Evolutionary conservation across 352 stramenopile genomes (phyloP).

Genomic region (Halophytophthora batemanensis): DNA sequence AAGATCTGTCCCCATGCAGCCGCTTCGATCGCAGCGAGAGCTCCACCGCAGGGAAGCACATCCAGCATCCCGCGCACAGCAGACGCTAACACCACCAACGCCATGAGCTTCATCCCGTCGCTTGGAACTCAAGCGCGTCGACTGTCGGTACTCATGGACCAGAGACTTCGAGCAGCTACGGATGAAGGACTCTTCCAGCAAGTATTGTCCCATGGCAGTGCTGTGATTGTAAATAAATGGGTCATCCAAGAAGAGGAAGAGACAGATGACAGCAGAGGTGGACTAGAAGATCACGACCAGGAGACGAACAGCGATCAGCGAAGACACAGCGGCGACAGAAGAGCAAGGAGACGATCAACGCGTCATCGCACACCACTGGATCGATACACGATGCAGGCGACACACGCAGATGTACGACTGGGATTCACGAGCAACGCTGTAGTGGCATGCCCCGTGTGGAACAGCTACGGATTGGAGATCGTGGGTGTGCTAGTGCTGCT

Average conservation of each 20-base stretch:
- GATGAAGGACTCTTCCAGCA: slow-evolving; percentile 60
- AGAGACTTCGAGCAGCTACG: slow-evolving; percentile 46
- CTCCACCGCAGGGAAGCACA: slow-evolving; percentile 6
- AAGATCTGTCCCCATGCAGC: slow-evolving; percentile 45
- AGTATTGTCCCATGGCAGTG: slow-evolving; percentile 39
- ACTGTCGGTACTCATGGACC: slow-evolving; percentile 59
- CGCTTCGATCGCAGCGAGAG: slow-evolving; percentile 2
- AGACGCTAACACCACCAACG: slow-evolving; percentile 4
- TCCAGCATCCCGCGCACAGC: slow-evolving; percentile 7
- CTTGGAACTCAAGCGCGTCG: slow-evolving; percentile 38
- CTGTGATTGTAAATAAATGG: slow-evolving; percentile 57
- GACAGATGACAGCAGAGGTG: neutral
- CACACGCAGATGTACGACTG: slow-evolving; percentile 37
- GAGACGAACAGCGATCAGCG: slow-evolving; percentile 6
- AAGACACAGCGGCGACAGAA: neutral
- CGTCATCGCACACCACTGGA: slow-evolving; percentile 3
- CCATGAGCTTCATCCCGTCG: slow-evolving; percentile 28
- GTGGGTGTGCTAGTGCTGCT: slow-evolving; percentile 66
- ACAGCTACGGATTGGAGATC: slow-evolving; percentile 54
- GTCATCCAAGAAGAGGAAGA: slow-evolving; percentile 24
- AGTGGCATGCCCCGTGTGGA: slow-evolving; percentile 69
- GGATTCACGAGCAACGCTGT: slow-evolving; percentile 62
- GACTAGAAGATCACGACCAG: neutral
- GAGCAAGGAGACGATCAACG: no score
- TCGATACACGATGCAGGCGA: slow-evolving; percentile 35